Percentiles rank a stretch among this genome's conserved stretches.
These are phyloP conservation scores for Cornus suecica DNA, from an alignment of 148 eudicot species.

Conservation along the genomic window DNA sequence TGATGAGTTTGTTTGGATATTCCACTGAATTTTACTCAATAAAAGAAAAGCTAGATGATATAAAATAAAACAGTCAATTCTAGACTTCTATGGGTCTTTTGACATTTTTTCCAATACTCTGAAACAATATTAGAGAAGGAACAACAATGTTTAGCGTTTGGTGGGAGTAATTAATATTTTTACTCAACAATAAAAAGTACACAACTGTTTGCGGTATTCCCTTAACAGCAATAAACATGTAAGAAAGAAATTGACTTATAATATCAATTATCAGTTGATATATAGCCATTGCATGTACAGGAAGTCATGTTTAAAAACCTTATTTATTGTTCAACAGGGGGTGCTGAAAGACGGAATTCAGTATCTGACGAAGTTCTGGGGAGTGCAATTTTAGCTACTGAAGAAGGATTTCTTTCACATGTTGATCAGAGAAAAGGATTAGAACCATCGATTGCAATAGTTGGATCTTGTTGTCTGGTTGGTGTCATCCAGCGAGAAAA, in stretches of 20 bases:
- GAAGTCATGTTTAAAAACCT: not conserved
- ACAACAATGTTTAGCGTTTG: not conserved
- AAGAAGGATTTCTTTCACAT: slow-evolving; percentile 54
- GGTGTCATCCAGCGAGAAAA: slow-evolving; percentile 62
- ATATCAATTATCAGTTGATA: too few species aligned
- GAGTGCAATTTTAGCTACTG: slow-evolving; percentile 56
- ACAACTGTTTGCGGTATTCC: too few species aligned
- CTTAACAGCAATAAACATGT: too few species aligned
- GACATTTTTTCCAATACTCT: too few species aligned
- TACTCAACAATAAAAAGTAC: too few species aligned
- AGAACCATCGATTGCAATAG: slow-evolving; percentile 51
- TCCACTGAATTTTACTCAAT: too few species aligned
- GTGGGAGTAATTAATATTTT: too few species aligned
- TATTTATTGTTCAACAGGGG: slow-evolving; percentile 28
- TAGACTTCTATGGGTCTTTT: too few species aligned
- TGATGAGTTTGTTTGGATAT: too few species aligned
- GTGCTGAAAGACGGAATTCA: slow-evolving; percentile 35
- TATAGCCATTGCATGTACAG: not conserved
- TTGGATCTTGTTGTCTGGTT: slow-evolving; percentile 85
- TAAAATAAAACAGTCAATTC: too few species aligned
- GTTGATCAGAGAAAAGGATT: slow-evolving; percentile 35
- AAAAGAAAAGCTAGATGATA: too few species aligned
- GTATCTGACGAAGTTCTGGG: slow-evolving; percentile 49
- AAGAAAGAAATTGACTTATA: too few species aligned
- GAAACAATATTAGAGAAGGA: not conserved